Base-by-base conservation (phyloP, 306 rosid genomes). In the Dryas octopetala region DNA sequence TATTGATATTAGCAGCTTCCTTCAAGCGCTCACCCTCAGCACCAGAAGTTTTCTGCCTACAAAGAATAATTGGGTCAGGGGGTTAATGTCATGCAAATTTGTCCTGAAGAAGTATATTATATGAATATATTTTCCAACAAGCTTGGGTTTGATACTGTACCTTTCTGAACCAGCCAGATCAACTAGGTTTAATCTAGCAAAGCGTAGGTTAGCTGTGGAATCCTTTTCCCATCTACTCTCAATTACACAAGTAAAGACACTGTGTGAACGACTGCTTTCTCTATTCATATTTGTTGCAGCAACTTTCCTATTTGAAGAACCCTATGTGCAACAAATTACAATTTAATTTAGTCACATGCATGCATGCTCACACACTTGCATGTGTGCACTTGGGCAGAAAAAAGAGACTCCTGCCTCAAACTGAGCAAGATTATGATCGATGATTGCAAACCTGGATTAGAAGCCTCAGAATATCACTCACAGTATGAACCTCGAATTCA, bases 21-120 rank as follows among this genome's bases (percentile, higher is more conserved):
- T 90, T 95, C 74, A 95, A 83, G 32, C 99, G 97, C 87, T 95
- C 99, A n/a, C 99, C 99, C 86, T 95, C 99, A 66, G 96, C 99
- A 62, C 97, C 99, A 38, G 99, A 95, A 87, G 90, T 86, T 86
- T 95, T 95, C 82, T 95, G 99, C 91, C 99, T 95, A 75, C 19
- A 80, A 13, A 70, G 74, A 80, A 66, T 23, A 54, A 45, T 38
- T 74, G 57, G 70, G 71, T 53, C 51, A 23, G 78, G 60, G 13
- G 57, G 76, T 49, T 13, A 44, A 40, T 64, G 41, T 28, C 52
- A 17, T 53, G 60, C 71, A 76, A 76, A 60, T 23, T 51, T 53
- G 54, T 58, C 23, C 38, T 75, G 66, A 59, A 28, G 62, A 60
- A 26, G 65, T 7, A 60, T 41, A 63, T 14, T 38, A 13, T 7